Evolutionary conservation across 768 basidiomycete genomes (phyloP).

Genomic region (Rhodotorula paludigena): DNA sequence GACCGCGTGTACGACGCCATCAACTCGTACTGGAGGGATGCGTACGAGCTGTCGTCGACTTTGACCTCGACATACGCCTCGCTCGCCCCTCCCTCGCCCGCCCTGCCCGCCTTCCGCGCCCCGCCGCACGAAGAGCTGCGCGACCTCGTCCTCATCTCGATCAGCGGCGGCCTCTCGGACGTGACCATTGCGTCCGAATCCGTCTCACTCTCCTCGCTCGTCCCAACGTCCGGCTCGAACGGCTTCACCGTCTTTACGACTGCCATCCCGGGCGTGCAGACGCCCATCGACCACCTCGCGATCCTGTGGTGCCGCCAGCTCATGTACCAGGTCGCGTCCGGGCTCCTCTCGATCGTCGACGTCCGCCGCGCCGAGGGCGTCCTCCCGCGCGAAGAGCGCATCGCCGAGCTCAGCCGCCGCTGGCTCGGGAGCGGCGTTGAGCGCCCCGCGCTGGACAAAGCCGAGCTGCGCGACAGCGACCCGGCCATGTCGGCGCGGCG

Average conservation of each 20-base stretch:
- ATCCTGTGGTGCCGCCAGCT: constrained; percentile 99
- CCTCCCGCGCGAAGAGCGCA: constrained; percentile 4
- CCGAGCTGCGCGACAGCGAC: no score
- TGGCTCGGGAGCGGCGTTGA: constrained; percentile 14
- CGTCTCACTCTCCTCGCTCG: constrained; percentile 58
- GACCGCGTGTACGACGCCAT: constrained; percentile 61
- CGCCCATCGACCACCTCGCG: constrained; percentile 88
- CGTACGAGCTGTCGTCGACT: constrained; percentile 55
- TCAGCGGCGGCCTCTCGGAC: constrained; percentile 90
- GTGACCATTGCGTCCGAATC: constrained; percentile 86
- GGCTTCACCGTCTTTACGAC: constrained; percentile 65
- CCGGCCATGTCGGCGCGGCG: no score
- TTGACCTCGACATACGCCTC: not conserved
- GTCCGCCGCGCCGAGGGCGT: constrained; percentile 2
- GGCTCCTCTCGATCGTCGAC: constrained; percentile 36
- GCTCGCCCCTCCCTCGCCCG: not conserved
- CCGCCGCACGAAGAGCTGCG: constrained; percentile 1
- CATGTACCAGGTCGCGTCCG: constrained; percentile 52
- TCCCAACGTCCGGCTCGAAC: constrained; percentile 54
- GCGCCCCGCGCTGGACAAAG: not conserved
- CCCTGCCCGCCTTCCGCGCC: not conserved
- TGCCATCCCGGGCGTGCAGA: constrained; percentile 84
- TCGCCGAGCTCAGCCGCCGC: constrained; percentile 1
- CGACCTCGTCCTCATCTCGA: constrained; percentile 56
- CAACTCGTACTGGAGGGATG: constrained; percentile 46